A percentile compares a stretch with the other conserved stretches of the same genome.
phyloP scores from a whole-genome alignment of 2,329 filamentous ascomycete genomes.

The Aureobasidium zeae region DNA sequence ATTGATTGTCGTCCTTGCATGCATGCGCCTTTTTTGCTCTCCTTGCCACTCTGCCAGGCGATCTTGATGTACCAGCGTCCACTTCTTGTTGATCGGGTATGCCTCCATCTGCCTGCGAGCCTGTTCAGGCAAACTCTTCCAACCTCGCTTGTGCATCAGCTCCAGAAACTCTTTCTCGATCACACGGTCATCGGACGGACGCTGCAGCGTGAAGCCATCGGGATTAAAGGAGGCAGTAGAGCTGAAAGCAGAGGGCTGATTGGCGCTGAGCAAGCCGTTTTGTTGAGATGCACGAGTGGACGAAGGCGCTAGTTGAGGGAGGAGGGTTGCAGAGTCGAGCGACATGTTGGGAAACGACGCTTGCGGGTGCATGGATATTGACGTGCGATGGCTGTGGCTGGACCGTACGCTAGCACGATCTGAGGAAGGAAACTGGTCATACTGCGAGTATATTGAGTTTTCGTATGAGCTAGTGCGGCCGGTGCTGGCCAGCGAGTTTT shows the following conservation, averaged over 20 bases:
- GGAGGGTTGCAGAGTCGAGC: conserved; percentile 32
- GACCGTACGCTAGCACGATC: conserved; percentile 60
- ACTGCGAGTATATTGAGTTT: conserved; percentile 12
- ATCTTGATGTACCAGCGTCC: conserved; percentile 94
- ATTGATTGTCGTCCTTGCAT: conserved; percentile 56
- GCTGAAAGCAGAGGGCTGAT: conserved; percentile 38
- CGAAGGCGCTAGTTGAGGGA: conserved; percentile 30
- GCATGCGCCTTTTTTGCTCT: conserved; percentile 78
- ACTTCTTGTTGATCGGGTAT: conserved; percentile 90
- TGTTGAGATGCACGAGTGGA: conserved; percentile 33
- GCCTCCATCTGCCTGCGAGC: conserved; percentile 92
- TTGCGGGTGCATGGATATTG: conserved; percentile 45
- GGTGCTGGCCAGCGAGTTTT: conserved; percentile 7
- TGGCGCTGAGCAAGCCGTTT: conserved; percentile 33
- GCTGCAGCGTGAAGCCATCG: conserved; percentile 54
- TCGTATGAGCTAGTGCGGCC: conserved; percentile 14
- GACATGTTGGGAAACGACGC: conserved; percentile 39
- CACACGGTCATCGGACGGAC: conserved; percentile 69
- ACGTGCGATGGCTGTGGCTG: conserved; percentile 45
- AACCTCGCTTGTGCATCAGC: conserved; percentile 94
- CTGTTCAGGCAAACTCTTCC: conserved; percentile 93
- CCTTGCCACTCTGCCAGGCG: conserved; percentile 87
- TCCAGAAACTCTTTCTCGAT: conserved; percentile 88
- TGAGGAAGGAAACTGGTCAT: conserved; percentile 39
- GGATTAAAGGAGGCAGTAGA: conserved; percentile 43